Evolutionary conservation across 176 grass and related monocot species (phyloP).

Genomic region (Musa acuminata): DNA sequence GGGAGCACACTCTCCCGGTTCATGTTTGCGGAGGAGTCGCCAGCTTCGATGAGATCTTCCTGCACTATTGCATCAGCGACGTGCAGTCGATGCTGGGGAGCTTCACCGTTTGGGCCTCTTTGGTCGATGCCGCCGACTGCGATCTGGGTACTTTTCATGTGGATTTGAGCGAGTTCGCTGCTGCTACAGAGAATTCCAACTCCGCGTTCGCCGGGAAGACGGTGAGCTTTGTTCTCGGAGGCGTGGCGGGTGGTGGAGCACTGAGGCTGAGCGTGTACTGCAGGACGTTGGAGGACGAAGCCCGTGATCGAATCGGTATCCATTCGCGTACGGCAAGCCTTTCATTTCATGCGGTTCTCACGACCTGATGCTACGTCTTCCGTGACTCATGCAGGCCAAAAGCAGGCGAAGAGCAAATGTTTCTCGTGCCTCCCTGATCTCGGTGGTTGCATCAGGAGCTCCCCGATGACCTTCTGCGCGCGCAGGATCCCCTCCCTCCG

Average conservation of each 20-base stretch:
- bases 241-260: conserved; percentile 41
- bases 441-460: conserved; percentile 50
- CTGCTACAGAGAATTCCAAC: conserved; percentile 16
- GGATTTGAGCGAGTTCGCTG: conserved; percentile 48
- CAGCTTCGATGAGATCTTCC: conserved; percentile 70
- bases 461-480: conserved; percentile 20
- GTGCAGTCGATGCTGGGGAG: conserved; percentile 29
- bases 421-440: conserved; percentile 71
- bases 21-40: conserved; percentile 31
- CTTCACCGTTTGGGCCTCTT: conserved; percentile 66
- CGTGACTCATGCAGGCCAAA: conserved; percentile 13
- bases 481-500: conserved; percentile 36
- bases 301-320: conserved; percentile 29
- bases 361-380: too few relatives aligned
- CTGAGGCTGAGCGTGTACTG: conserved; percentile 61
- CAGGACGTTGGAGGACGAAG: conserved; percentile 52
- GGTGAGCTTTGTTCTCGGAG: conserved; percentile 60
- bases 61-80: conserved; percentile 52
- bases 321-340: background rate
- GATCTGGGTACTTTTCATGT: conserved; percentile 64
- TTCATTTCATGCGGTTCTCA: too few relatives aligned
- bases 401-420: conserved; percentile 48
- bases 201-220: conserved; percentile 49
- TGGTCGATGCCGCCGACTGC: conserved; percentile 41
- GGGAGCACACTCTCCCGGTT: conserved; percentile 61